These are phyloP conservation scores for Trifolium dubium DNA, from an alignment of 306 rosid genomes.

Conservation along the genomic window DNA sequence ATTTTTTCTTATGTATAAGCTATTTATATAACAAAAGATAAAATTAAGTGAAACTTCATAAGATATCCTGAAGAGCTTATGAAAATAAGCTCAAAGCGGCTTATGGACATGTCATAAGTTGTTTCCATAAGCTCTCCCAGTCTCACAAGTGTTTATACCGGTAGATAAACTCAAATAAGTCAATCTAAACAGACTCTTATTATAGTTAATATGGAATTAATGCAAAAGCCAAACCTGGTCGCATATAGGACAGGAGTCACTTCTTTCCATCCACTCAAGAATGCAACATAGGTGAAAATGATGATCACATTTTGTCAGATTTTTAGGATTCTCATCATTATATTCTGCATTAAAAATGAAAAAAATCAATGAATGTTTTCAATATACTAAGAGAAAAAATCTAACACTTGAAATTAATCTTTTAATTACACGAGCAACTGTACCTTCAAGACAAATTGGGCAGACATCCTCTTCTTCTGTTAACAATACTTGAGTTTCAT, in stretches of 20 bases:
- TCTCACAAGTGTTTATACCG: too few species aligned
- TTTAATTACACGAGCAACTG: conserved; percentile 19
- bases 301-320: conserved; percentile 64
- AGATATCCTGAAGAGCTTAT: too few species aligned
- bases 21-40: too few species aligned
- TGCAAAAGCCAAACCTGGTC: conserved; percentile 60
- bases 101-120: too few species aligned
- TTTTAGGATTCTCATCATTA: conserved; percentile 65
- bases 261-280: conserved; percentile 86
- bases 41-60: too few species aligned
- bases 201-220: conserved; percentile 24
- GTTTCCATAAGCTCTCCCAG: too few species aligned
- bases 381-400: not conserved
- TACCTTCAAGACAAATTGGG: conserved; percentile 88
- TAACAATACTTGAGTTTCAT: conserved; percentile 39
- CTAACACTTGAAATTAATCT: conserved; percentile 3
- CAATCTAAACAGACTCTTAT: not conserved
- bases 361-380: conserved; percentile 15
- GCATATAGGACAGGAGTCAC: conserved; percentile 78
- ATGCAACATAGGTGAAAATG: conserved; percentile 81
- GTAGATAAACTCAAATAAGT: too few species aligned
- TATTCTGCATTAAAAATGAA: conserved; percentile 58
- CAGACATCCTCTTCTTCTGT: conserved; percentile 82
- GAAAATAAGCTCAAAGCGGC: too few species aligned
- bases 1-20: too few species aligned